Evolutionary conservation across 805 yeast species (phyloP).

Genomic region (Schizosaccharomyces cryophilus): DNA sequence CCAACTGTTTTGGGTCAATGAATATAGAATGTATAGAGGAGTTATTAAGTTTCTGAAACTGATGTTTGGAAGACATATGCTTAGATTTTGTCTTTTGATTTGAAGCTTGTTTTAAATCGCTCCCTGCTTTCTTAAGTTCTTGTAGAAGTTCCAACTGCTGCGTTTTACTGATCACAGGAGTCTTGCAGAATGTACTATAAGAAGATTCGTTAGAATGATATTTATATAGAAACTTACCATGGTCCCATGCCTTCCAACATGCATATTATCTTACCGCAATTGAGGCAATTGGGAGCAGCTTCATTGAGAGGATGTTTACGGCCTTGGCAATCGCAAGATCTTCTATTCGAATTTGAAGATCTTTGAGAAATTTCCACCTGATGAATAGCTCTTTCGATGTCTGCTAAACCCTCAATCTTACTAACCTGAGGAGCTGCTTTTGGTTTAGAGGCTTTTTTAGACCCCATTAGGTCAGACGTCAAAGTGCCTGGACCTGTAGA

Average conservation of each 20-base stretch:
- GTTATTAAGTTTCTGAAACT: neutral
- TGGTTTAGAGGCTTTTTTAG: neutral
- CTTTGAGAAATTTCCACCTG: neutral
- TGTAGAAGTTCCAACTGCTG: constrained; percentile 1
- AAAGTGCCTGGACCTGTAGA: neutral
- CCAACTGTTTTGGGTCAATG: constrained; percentile 11
- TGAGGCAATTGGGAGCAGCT: constrained; percentile 75
- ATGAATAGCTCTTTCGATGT: neutral
- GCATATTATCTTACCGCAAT: constrained; percentile 88
- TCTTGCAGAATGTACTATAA: neutral
- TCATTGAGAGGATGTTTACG: constrained; percentile 62
- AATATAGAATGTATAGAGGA: neutral
- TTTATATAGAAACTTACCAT: constrained; percentile 18
- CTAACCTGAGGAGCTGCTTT: neutral
- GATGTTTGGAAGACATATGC: neutral
- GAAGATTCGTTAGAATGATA: neutral
- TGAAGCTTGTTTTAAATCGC: neutral
- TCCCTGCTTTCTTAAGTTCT: neutral
- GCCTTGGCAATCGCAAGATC: constrained; percentile 4
- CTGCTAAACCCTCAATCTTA: neutral
- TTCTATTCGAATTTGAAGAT: neutral
- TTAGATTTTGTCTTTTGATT: neutral
- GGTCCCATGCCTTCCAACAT: constrained; percentile 73
- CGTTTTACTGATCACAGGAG: neutral
- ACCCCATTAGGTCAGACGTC: neutral